These are phyloP conservation scores for Sugiyamaella grinbergsii DNA, from an alignment of 1,139 yeast genomes.

Conservation along the genomic window DNA sequence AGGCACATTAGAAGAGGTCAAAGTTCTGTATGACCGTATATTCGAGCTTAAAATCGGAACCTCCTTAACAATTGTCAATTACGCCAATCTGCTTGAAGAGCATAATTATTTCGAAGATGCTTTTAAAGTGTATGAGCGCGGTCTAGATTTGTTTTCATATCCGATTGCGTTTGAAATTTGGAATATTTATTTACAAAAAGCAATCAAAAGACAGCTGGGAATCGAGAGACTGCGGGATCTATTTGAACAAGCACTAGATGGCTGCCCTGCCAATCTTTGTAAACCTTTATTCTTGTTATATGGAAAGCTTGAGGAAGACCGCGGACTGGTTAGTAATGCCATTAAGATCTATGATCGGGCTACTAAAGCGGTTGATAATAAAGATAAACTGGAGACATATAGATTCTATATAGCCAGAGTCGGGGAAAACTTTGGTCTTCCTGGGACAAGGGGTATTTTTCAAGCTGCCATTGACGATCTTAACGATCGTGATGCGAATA, in stretches of 20 bases:
- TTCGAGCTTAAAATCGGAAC: constrained; percentile 69
- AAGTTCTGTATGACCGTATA: constrained; percentile 58
- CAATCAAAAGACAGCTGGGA: constrained; percentile 45
- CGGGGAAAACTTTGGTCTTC: constrained; percentile 42
- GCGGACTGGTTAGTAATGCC: constrained; percentile 50
- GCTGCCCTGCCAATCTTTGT: constrained; percentile 53
- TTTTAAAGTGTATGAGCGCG: constrained; percentile 67
- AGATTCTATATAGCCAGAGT: constrained; percentile 41
- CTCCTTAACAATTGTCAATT: constrained; percentile 64
- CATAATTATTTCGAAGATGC: constrained; percentile 53
- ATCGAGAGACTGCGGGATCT: constrained; percentile 70
- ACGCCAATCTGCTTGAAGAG: constrained; percentile 62
- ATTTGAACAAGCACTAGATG: constrained; percentile 62
- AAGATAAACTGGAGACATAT: constrained; percentile 43
- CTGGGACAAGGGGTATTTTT: constrained; percentile 46
- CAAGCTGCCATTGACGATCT: constrained; percentile 49
- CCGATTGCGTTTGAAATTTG: constrained; percentile 71
- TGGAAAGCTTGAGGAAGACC: constrained; percentile 60
- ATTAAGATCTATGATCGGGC: constrained; percentile 51
- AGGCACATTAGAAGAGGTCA: constrained; percentile 49
- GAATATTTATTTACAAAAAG: constrained; percentile 64
- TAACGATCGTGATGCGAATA: constrained; percentile 42
- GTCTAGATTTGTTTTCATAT: constrained; percentile 60
- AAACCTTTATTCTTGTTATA: constrained; percentile 58
- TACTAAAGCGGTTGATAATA: constrained; percentile 41